A percentile compares a stretch with the other conserved stretches of the same genome.
phyloP scores from a whole-genome alignment of 805 yeast genomes.

The Sugiyamaella valdiviana region DNA sequence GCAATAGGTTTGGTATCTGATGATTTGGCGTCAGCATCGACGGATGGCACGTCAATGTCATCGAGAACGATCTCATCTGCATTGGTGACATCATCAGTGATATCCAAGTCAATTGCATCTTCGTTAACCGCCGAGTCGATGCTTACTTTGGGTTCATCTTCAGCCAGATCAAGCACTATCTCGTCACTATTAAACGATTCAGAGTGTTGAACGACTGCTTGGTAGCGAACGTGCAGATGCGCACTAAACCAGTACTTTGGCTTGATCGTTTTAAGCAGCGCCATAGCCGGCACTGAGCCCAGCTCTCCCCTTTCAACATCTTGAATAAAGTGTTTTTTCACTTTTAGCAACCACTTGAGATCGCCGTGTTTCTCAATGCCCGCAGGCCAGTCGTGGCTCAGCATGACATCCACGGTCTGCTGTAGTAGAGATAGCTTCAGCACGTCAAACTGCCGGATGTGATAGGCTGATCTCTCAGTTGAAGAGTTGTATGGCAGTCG shows the following conservation, averaged over 20 bases:
- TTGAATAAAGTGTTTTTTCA: constrained; percentile 59
- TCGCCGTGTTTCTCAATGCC: constrained; percentile 67
- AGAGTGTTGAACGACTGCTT: constrained; percentile 46
- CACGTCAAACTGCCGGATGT: constrained; percentile 58
- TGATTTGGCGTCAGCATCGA: constrained; percentile 9
- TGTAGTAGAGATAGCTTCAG: constrained; percentile 45
- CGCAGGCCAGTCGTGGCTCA: constrained; percentile 94
- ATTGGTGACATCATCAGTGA: not conserved
- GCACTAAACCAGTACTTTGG: constrained; percentile 85
- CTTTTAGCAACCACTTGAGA: constrained; percentile 39
- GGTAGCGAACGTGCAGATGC: constrained; percentile 74
- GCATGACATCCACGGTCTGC: constrained; percentile 45
- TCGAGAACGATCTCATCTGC: constrained; percentile 10
- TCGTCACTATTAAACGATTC: constrained; percentile 2
- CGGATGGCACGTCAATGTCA: constrained; percentile 20
- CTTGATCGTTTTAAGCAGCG: constrained; percentile 44
- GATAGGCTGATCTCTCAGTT: constrained; percentile 58
- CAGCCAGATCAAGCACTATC: constrained; percentile 14
- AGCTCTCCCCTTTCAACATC: constrained; percentile 57
- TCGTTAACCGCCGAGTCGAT: not conserved
- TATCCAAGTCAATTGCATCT: not conserved
- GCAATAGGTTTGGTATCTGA: not conserved
- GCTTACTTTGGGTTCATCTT: too few relatives aligned
- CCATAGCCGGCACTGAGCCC: constrained; percentile 67
- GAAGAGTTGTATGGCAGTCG: constrained; percentile 43